These are phyloP conservation scores for Sonneratia alba DNA, from an alignment of 345 rosid genomes.

Conservation along the genomic window DNA sequence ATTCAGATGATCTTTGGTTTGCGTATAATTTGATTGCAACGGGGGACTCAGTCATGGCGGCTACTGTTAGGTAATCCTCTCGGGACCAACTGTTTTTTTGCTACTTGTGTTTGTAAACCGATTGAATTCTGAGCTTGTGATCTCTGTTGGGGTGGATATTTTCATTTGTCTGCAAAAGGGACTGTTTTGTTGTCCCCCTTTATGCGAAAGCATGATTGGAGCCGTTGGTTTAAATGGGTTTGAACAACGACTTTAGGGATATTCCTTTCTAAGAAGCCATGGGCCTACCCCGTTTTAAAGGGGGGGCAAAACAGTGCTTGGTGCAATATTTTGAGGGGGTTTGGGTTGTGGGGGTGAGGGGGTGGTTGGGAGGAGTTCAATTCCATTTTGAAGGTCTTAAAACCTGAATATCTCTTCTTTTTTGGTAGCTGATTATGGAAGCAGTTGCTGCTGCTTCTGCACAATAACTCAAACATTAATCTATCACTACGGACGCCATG, in stretches of 20 bases:
- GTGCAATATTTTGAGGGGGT: no score
- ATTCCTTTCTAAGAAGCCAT: no score
- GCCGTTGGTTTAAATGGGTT: not conserved
- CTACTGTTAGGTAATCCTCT: constrained; percentile 59
- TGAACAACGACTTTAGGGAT: not conserved
- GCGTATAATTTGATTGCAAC: constrained; percentile 70
- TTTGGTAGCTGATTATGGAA: not conserved
- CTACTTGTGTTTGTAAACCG: not conserved
- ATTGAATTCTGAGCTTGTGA: not conserved
- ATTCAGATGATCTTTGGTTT: constrained; percentile 89
- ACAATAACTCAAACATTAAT: not conserved
- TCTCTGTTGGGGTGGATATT: not conserved
- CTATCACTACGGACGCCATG: not conserved
- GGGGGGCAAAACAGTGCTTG: no score
- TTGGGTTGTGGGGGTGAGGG: no score
- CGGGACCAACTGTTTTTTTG: not conserved
- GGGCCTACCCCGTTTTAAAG: no score
- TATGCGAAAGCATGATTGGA: not conserved
- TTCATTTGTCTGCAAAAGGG: not conserved
- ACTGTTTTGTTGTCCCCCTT: not conserved
- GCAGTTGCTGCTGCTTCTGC: not conserved
- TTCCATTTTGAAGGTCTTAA: not conserved
- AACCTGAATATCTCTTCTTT: not conserved
- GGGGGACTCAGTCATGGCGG: constrained; percentile 77
- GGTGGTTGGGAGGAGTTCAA: no score